Evolutionary conservation across 2,329 filamentous ascomycete genomes (phyloP), one percentile per base, ranked within the genome.

Genomic region (Xylaria sp.): DNA sequence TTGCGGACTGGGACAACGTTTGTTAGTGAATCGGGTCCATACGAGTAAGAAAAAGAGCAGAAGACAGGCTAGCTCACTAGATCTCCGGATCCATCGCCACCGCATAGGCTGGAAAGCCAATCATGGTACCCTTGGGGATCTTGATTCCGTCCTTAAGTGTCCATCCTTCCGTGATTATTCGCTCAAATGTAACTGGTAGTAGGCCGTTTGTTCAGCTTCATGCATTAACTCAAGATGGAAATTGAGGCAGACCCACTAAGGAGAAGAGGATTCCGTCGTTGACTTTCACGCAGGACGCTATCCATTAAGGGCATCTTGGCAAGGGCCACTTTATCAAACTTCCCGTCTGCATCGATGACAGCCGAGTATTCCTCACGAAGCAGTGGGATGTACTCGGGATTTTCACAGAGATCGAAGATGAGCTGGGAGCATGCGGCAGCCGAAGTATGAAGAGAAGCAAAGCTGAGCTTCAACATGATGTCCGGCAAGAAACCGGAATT

Each of bases 21-120:
- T 30, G 23, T 30, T 30, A 30, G 23, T 30, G 23, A 30, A 30
- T 30, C 23, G 23, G 23, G 23, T 16, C 16, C 16, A 16, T 16
- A 16, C 16, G 16, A 16, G 16, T 30, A 30, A 30, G 23, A 30
- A 30, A 30, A 30, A 30, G 23, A 30, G 23, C 23, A 30, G 23
- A 30, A 5, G 23, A 30, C 23, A 30, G 23, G 23, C 23, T 30
- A 30, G 5, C 23, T 30, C 23, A 30, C 23, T 59, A 61, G 4
- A 61, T 23, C n/a, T 52, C 16, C 5, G 59, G 59, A 35, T 61
- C 55, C 59, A 61, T 61, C 10, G 52, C 19, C 13, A 58, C 39
- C 1, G 52, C 55, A 11, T 55, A 49, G 1, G 52, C 56, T 3
- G 53, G 53, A 8, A 61, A 52, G 4, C 55, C 59, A 19, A 59